Evolutionary conservation across 2,329 filamentous ascomycete species (phyloP), one percentile per base, ranked within the genome.

Genomic region (Apiospora hydei): DNA sequence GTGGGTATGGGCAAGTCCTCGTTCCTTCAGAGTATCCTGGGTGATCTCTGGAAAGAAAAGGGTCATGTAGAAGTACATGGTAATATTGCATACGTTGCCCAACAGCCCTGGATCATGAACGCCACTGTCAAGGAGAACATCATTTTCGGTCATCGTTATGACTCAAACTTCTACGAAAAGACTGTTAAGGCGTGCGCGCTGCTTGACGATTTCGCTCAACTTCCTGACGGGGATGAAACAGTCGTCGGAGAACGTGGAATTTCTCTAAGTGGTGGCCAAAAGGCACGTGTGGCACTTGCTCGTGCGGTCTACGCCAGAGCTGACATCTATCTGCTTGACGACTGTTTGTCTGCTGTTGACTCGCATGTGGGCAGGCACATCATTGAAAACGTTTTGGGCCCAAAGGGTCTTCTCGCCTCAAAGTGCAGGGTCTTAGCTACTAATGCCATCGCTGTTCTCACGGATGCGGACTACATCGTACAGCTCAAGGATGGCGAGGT

Each of bases 1-100:
- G 97, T 99, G n/a, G 96, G 96, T 43, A 87, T 94, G 61, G 97
- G 96, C 73, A 99, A 99, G 82, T 98, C 96, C 0, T 98, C 96
- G 7, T 89, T 99, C 75, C 86, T 99, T 8, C 93, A 97, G 81
- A 90, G 93, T 71, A 89, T 99, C 71, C 89, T 99, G 5, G 96
- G 96, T 73, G 95, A 98, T 82, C 82, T 99, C 4, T 98, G 93
- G 91, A 98, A 98, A 81, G 87, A 92, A 69, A 91, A 93, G 73
- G 96, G 96, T 67, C 88, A 93, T 74, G 96, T 98, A 4, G 87
- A 93, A 71, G 88, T 99, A 13, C 91, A 93, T 76, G 97, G 96
- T 67, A 90, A 88, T 41, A 89, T 94, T 53, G 96, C 96, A 1
- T 99, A 98, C 81, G 96, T 97, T 72, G 94, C 95, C 21, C 97